A percentile compares a stretch with the other conserved stretches of the same genome.
These are phyloP conservation scores for Cytospora schulzeri DNA, from an alignment of 2,329 filamentous ascomycete species.

Conservation along the genomic window DNA sequence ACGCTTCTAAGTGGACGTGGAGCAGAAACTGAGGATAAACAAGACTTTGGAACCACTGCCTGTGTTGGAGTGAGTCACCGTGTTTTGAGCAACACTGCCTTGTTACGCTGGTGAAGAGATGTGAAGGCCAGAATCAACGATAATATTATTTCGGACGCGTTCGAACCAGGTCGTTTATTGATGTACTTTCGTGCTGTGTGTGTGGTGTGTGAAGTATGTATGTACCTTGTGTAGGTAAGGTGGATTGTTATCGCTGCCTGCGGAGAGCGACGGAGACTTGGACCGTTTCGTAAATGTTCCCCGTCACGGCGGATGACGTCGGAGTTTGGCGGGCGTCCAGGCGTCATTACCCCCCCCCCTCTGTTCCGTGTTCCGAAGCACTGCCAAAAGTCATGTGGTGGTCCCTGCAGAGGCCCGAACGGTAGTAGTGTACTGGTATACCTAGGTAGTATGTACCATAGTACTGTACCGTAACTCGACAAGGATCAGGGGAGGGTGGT, in stretches of 20 bases:
- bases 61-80: constrained; percentile 21
- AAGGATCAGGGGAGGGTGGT: constrained; percentile 1
- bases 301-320: constrained; percentile 14
- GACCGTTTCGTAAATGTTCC: constrained; percentile 3
- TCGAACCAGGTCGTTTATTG: background rate
- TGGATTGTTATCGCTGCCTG: background rate
- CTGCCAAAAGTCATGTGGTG: too few relatives aligned
- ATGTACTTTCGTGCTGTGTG: background rate
- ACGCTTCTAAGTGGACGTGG: background rate
- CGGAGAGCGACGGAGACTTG: constrained; percentile 1
- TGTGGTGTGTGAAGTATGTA: background rate
- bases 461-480: background rate
- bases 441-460: too few relatives aligned
- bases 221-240: background rate
- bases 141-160: background rate
- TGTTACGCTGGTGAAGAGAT: background rate
- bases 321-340: constrained; percentile 3
- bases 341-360: constrained; percentile 1
- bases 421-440: too few relatives aligned
- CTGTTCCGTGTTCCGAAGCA: constrained; percentile 1
- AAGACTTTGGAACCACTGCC: background rate
- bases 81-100: constrained; percentile 16
- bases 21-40: background rate
- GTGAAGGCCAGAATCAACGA: background rate
- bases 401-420: constrained; percentile 8